Conservation (phyloP, 1,284 basidiomycete species). For the Anthracocystis walkeri region DNA sequence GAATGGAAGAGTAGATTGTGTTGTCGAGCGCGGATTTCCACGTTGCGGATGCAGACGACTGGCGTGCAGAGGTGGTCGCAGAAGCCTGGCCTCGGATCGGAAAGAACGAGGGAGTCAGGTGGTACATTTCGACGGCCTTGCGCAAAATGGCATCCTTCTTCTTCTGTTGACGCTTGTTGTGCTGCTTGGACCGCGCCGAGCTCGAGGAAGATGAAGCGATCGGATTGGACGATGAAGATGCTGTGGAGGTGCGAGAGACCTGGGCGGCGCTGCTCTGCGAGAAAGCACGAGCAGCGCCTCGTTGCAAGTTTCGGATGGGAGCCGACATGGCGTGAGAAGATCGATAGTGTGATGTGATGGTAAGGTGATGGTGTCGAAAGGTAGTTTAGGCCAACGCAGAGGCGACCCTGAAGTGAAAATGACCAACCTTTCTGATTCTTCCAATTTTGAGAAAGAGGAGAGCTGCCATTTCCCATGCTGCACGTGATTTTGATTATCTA, state of each 20-base stretch:
- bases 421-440: slow-evolving; percentile 1
- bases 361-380: not conserved
- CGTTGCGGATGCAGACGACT: slow-evolving; percentile 6
- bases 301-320: slow-evolving; percentile 39
- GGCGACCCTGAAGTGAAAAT: not conserved
- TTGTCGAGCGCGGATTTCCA: slow-evolving; percentile 46
- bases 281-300: slow-evolving; percentile 32
- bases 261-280: slow-evolving; percentile 25
- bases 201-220: slow-evolving; percentile 30
- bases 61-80: slow-evolving; percentile 15
- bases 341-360: slow-evolving; percentile 1
- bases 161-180: slow-evolving; percentile 28
- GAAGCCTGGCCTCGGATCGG: slow-evolving; percentile 43
- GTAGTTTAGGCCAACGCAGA: not conserved
- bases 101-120: slow-evolving; percentile 62
- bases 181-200: slow-evolving; percentile 18
- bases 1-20: slow-evolving; percentile 47
- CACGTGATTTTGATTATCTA: slow-evolving; percentile 9
- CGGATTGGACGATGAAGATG: slow-evolving; percentile 34
- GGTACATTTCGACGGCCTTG: slow-evolving; percentile 65
- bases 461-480: not conserved
- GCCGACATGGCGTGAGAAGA: slow-evolving; percentile 45
- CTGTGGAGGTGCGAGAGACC: slow-evolving; percentile 12
- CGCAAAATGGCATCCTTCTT: slow-evolving; percentile 57
- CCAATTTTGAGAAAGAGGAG: not conserved